Conservation (phyloP, 805 yeast genomes). For the Cephaloascus fragrans region DNA sequence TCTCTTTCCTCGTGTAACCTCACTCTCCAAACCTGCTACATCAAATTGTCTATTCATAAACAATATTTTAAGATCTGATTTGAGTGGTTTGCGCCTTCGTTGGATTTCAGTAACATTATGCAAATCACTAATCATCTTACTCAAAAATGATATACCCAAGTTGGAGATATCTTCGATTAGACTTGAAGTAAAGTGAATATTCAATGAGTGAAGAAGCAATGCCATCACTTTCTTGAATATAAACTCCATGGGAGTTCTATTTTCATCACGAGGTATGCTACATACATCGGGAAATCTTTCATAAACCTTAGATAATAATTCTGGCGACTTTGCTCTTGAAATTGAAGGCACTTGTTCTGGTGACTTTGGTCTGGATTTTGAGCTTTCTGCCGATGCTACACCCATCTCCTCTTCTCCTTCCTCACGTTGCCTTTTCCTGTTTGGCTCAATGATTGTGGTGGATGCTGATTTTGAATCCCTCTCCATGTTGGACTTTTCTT, state of each 20-base stretch:
- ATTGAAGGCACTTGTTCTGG: no score
- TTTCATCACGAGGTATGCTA: neutral
- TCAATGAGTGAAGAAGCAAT: conserved; percentile 13
- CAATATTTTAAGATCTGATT: conserved; percentile 38
- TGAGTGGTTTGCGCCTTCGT: conserved; percentile 46
- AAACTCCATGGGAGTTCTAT: conserved; percentile 13
- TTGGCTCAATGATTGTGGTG: no score
- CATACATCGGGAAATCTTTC: neutral
- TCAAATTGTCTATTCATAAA: conserved; percentile 31
- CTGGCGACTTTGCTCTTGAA: no score
- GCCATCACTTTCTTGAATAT: conserved; percentile 19
- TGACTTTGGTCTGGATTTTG: no score
- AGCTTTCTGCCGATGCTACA: no score
- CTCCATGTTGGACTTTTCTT: no score
- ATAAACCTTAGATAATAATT: neutral
- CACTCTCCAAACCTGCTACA: conserved; percentile 27
- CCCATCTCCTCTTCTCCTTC: no score
- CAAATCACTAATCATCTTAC: conserved; percentile 27
- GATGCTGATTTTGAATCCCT: no score
- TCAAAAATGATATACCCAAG: conserved; percentile 18
- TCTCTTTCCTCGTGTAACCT: conserved; percentile 12
- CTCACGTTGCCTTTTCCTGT: no score
- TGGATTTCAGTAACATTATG: conserved; percentile 48
- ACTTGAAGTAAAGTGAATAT: conserved; percentile 14
- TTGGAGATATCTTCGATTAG: conserved; percentile 19